Base-by-base conservation (phyloP, 73 alveolate species). In the Paramecium bursaria region DNA sequence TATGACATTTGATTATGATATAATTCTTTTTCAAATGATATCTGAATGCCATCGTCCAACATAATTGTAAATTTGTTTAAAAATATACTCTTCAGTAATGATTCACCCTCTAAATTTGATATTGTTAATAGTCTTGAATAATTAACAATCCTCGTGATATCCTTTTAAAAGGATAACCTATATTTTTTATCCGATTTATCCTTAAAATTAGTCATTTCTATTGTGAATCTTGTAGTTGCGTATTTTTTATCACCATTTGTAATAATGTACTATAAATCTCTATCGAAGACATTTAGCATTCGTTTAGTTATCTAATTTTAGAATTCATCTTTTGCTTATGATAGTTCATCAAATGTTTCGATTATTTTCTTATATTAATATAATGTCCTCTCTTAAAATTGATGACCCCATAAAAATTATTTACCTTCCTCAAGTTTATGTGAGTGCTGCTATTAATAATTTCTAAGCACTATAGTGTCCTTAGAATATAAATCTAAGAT, bases 361-460 rank as follows among this genome's bases (percentile, higher is more conserved):
- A 57, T 26, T 11, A 57, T 57, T 57, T 57, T 57, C 25, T 44
- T 29, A 0, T 25, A 21, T 1, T 33, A 25, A 13, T 23, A 26
- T 25, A 57, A 44, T 2, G 76, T 57, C 4, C 31, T 48, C 17
- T 57, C 76, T 30, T 57, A 57, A n/a, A 57, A 57, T 25, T 57
- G 76, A 25, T 57, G 17, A 11, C 76, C 76, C 26, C 31, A 57
- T 27, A 57, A 29, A 57, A 26, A 57, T n/a, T 57, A 29, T 31
- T 57, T 57, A 3, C 76, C 76, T 27, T 57, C 31, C 17, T 57
- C 76, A 13, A 57, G 31, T 57, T 57, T 57, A 29, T 57, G 76
- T 4, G 76, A 57, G 31, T 57, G 76, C 31, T 57, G 31, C 6
- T 33, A 27, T 27, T 57, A n/a, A 27, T 57, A 57, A 4, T 23